Conservation (phyloP, 495 filamentous ascomycete genomes). For the Aspergillus conjunctus region DNA sequence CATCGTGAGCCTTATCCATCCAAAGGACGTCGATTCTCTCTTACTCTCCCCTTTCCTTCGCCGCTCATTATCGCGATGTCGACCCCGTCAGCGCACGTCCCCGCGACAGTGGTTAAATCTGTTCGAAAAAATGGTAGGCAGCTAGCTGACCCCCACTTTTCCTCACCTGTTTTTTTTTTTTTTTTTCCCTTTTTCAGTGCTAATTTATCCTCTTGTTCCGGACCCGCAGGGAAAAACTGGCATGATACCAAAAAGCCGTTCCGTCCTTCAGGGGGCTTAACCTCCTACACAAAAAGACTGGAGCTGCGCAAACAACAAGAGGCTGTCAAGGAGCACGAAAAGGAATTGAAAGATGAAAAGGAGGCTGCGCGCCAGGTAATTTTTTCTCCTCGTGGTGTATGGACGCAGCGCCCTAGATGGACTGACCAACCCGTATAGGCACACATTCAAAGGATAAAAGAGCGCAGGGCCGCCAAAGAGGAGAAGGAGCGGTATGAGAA, state of each 20-base stretch:
- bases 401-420: not conserved
- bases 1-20: conserved; percentile 8
- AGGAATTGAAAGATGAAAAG: conserved; percentile 94
- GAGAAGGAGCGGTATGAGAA: conserved; percentile 93
- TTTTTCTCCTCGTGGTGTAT: not conserved
- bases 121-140: conserved; percentile 51
- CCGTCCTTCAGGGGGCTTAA: conserved; percentile 74
- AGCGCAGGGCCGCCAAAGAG: conserved; percentile 80
- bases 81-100: conserved; percentile 23
- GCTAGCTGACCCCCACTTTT: conserved; percentile 20
- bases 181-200: conserved; percentile 17
- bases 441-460: conserved; percentile 75
- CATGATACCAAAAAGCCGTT: conserved; percentile 81
- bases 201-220: conserved; percentile 23
- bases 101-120: conserved; percentile 34
- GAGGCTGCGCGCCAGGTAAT: conserved; percentile 81
- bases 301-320: conserved; percentile 64
- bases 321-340: conserved; percentile 83
- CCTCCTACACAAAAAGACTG: conserved; percentile 73
- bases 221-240: conserved; percentile 86
- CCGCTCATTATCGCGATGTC: conserved; percentile 29
- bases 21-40: conserved; percentile 1
- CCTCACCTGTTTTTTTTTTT: conserved; percentile 13
- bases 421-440: conserved; percentile 49
- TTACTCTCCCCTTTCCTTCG: not conserved